Base-by-base conservation (phyloP, 2,329 filamentous ascomycete species). In the Dactylellina drechsleri region DNA sequence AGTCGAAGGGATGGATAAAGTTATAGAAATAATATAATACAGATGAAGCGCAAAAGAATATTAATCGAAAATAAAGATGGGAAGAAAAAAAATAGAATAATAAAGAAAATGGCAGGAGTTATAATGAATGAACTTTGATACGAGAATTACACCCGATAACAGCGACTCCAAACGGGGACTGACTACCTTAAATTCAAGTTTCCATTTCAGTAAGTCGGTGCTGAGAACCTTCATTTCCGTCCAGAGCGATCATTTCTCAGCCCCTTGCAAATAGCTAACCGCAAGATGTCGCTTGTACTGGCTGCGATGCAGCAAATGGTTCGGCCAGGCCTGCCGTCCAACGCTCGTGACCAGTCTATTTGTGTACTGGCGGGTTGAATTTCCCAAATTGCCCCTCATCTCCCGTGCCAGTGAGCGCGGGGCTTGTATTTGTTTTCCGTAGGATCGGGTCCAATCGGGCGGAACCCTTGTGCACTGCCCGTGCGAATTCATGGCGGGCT, bases 371-470 rank as follows among this genome's bases (percentile, higher is more conserved):
- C 43, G 8, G 4, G 13, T 47, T 13, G 5, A 41, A 23, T 15
- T 31, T 36, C 61, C 23, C 49, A 70, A 57, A 71, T 71, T 71
- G 59, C 59, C 66, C 66, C 66, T 71, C 66, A 62, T 62, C 66
- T 64, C 66, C 49, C 56, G 58, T 60, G 56, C 56, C 56, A 47
- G 50, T 41, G 15, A 31, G 58, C 56, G 65, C 64, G 64, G 64
- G 64, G 64, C 64, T 67, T 53, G 52, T 45, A 43, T 18, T 52
- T 47, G 23, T 41, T 59, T 50, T 47, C 16, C 54, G 49, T 40
- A 40, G 49, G 23, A 56, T 74, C 70, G 70, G 70, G 62, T 67
- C 70, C 70, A 74, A 67, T 74, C 70, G 70, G 70, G 62, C 64
- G 70, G 49, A 45, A 23, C 59, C 49, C 47, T 41, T 15, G 16